phyloP scores from a whole-genome alignment of 345 rosid genomes.

The Bruguiera gymnorhiza region DNA sequence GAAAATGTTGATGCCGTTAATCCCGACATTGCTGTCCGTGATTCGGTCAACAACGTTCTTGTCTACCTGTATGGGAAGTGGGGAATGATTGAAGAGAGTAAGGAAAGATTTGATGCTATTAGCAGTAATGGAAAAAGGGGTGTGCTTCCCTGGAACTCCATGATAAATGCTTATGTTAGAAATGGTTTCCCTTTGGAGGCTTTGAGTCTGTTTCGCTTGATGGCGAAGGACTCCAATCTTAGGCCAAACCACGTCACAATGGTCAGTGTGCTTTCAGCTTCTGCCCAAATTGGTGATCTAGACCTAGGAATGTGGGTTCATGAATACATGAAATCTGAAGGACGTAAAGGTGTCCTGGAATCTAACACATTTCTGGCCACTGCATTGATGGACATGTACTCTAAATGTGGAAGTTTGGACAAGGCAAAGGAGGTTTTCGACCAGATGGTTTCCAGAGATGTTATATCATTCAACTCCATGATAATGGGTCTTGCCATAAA shows the following conservation, averaged over 20 bases:
- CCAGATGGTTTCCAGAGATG: slow-evolving; percentile 34
- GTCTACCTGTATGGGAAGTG: slow-evolving; percentile 38
- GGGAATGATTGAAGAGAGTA: slow-evolving; percentile 33
- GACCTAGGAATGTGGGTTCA: slow-evolving; percentile 41
- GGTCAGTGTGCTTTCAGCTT: slow-evolving; percentile 46
- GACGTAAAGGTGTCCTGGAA: slow-evolving; percentile 28
- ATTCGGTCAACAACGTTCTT: slow-evolving; percentile 33
- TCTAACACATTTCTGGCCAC: slow-evolving; percentile 39
- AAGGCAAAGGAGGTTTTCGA: slow-evolving; percentile 32
- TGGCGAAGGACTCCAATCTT: slow-evolving; percentile 21
- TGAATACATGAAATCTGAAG: slow-evolving; percentile 24
- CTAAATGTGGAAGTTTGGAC: slow-evolving; percentile 40
- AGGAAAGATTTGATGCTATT: slow-evolving; percentile 34
- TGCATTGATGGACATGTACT: slow-evolving; percentile 46
- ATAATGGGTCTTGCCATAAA: slow-evolving; percentile 46
- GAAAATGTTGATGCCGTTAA: slow-evolving; percentile 4
- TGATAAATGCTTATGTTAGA: slow-evolving; percentile 39
- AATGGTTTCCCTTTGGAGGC: slow-evolving; percentile 39
- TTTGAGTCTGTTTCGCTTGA: slow-evolving; percentile 29
- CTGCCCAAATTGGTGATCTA: slow-evolving; percentile 46
- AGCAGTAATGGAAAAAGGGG: slow-evolving; percentile 20
- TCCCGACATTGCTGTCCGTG: neutral
- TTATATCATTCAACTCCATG: slow-evolving; percentile 44
- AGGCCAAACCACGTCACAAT: slow-evolving; percentile 45
- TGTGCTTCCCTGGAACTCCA: slow-evolving; percentile 44